Conservation (phyloP, 441 rosid genomes). For the Macaranga tanarius region DNA sequence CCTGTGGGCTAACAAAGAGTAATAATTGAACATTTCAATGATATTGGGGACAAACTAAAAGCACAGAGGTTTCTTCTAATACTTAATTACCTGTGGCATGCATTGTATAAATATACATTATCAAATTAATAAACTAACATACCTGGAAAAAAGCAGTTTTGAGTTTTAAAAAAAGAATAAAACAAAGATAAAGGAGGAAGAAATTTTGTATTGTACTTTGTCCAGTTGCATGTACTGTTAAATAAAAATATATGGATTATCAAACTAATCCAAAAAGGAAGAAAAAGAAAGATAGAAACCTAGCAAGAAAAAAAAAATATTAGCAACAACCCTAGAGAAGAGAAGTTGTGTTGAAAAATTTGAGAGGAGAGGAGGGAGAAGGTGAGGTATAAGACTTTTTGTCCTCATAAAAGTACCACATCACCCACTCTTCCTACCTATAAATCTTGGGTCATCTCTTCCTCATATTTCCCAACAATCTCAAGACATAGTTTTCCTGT, state of each 20-base stretch:
- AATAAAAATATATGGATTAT: conserved; percentile 20
- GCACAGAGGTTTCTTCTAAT: conserved; percentile 37
- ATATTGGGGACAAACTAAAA: conserved; percentile 44
- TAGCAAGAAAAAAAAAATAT: conserved; percentile 7
- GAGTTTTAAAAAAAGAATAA: conserved; percentile 17
- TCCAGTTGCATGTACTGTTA: conserved; percentile 36
- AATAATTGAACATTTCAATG: conserved; percentile 44
- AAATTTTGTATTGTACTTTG: conserved; percentile 38
- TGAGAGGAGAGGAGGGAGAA: conserved; percentile 17
- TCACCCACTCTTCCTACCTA: conserved; percentile 39
- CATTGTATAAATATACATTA: neutral
- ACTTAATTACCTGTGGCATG: conserved; percentile 22
- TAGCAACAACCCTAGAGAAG: conserved; percentile 37
- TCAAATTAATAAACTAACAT: conserved; percentile 23
- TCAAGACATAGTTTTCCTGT: conserved; percentile 10
- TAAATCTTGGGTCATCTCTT: conserved; percentile 39
- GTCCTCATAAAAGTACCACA: conserved; percentile 30
- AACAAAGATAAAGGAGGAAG: conserved; percentile 30
- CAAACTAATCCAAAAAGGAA: conserved; percentile 68
- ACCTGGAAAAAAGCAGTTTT: conserved; percentile 32
- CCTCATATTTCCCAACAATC: conserved; percentile 32
- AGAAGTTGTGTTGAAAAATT: conserved; percentile 34
- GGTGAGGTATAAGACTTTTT: conserved; percentile 37
- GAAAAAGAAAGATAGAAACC: conserved; percentile 31
- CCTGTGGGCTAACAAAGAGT: conserved; percentile 13